Conservation (phyloP, 345 rosid species). For the Angophora floribunda region DNA sequence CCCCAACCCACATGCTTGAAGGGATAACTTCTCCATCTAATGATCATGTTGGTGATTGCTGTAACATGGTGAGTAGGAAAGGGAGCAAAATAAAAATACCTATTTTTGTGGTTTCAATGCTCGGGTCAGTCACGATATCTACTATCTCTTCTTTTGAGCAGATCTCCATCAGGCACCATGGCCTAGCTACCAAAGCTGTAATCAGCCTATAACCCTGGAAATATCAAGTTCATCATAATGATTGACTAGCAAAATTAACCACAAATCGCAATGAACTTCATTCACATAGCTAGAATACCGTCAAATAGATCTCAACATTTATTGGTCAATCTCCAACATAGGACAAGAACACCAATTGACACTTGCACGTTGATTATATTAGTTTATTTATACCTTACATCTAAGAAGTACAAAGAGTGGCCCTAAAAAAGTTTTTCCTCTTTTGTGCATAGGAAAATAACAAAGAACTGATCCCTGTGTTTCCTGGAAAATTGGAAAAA, state of each 20-base stretch:
- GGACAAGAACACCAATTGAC: background rate
- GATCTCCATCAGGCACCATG: slow-evolving; percentile 83
- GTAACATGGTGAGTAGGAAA: background rate
- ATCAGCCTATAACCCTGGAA: slow-evolving; percentile 70
- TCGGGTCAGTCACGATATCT: slow-evolving; percentile 49
- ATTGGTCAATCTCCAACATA: background rate
- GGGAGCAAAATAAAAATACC: slow-evolving; percentile 23
- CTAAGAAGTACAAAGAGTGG: background rate
- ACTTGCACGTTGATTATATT: background rate
- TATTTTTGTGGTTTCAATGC: slow-evolving; percentile 60
- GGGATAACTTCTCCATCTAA: background rate
- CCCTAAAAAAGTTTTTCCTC: background rate
- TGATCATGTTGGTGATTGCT: background rate
- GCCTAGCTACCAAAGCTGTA: slow-evolving; percentile 64
- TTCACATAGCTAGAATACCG: background rate
- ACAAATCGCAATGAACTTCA: background rate
- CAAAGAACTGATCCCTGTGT: background rate
- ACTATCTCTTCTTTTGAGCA: slow-evolving; percentile 72
- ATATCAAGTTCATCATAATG: background rate
- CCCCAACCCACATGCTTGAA: background rate
- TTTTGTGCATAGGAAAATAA: background rate
- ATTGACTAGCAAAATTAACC: background rate
- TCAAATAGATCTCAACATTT: background rate
- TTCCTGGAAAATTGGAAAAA: background rate
- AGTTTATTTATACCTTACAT: background rate